Evolutionary conservation across 345 rosid genomes (phyloP).

Genomic region (Tarenaya hassleriana): DNA sequence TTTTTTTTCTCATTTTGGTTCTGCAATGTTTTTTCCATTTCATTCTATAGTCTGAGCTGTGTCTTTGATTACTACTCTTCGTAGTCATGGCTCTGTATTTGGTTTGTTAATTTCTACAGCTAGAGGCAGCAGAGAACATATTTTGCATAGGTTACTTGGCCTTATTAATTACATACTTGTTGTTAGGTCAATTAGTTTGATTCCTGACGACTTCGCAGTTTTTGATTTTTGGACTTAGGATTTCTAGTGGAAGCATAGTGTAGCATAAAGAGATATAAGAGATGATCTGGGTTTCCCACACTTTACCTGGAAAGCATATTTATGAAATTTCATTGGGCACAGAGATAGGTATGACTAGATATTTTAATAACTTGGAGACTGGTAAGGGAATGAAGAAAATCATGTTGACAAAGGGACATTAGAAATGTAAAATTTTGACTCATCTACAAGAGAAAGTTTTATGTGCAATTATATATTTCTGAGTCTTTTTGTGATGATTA

Average conservation of each 20-base stretch:
- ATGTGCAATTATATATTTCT: not conserved
- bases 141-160: constrained; percentile 1
- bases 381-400: constrained; percentile 8
- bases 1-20: not conserved
- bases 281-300: not conserved
- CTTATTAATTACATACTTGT: not conserved
- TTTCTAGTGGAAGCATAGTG: constrained; percentile 8
- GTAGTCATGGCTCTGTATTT: not conserved
- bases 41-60: not conserved
- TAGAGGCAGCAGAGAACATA: constrained; percentile 6
- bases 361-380: not conserved
- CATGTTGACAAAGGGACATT: not conserved
- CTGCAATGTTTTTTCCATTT: not conserved
- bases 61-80: too few relatives aligned
- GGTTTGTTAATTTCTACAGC: constrained; percentile 7
- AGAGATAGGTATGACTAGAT: constrained; percentile 4
- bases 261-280: constrained; percentile 12
- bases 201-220: constrained; percentile 1
- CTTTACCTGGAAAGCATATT: constrained; percentile 1
- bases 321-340: constrained; percentile 5
- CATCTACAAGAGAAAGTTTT: not conserved
- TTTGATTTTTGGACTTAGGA: not conserved
- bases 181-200: constrained; percentile 3
- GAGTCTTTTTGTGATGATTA: not conserved
- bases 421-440: not conserved